Conservation (phyloP, 208 protist genomes). For the Balamuthia mandrillaris region DNA sequence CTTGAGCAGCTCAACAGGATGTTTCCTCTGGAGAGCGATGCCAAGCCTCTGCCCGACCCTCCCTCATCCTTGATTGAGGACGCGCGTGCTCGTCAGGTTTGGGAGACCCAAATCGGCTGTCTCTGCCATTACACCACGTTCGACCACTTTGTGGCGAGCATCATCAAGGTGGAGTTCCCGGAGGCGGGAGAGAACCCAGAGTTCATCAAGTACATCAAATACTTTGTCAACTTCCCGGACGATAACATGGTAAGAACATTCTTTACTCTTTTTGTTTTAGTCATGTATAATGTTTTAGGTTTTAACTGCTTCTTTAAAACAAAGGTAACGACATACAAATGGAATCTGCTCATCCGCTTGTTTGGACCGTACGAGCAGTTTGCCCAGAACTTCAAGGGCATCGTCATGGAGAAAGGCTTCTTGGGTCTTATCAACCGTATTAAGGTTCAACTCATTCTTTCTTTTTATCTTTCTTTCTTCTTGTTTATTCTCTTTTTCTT, state of each 20-base stretch:
- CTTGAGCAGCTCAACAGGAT: constrained; percentile 27
- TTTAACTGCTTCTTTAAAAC: not conserved
- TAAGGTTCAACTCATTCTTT: not conserved
- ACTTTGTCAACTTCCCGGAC: constrained; percentile 37
- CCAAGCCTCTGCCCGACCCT: not conserved
- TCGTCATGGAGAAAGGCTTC: constrained; percentile 23
- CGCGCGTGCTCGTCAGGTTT: not conserved
- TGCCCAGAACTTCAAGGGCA: not conserved
- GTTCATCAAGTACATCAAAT: not conserved
- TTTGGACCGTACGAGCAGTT: constrained; percentile 35
- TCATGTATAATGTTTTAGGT: not conserved
- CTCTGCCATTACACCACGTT: constrained; percentile 4
- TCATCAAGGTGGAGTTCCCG: constrained; percentile 15
- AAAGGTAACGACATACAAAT: constrained; percentile 25
- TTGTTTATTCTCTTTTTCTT: not conserved
- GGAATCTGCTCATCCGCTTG: constrained; percentile 18
- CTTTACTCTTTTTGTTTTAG: not conserved
- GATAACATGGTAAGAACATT: not conserved
- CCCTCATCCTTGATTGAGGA: constrained; percentile 27
- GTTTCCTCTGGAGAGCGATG: constrained; percentile 13
- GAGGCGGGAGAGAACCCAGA: not conserved
- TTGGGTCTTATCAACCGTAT: constrained; percentile 32
- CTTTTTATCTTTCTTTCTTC: not conserved
- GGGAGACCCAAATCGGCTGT: not conserved
- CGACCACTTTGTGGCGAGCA: not conserved